Evolutionary conservation across 495 filamentous ascomycete genomes (phyloP), one percentile per base, ranked within the genome.

Genomic region (Penicillium odoratum): DNA sequence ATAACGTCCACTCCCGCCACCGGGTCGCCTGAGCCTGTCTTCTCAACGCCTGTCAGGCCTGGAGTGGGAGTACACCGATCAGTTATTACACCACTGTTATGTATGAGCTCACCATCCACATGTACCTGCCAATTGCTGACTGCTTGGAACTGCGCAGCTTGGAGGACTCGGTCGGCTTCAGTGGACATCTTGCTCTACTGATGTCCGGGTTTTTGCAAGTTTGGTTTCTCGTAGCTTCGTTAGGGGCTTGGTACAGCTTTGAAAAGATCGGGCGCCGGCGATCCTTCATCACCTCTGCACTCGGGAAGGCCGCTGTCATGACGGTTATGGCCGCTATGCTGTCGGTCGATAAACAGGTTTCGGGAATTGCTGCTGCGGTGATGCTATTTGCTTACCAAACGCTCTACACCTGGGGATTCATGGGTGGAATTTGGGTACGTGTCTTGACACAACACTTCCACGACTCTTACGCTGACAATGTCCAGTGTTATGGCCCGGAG

Each of bases 131-230:
- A 10, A 10, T 0, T n/a, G 36, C 36, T 40, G 11, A 40, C 15
- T 4, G 2, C 13, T 5, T 5, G n/a, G n/a, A n/a, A n/a, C n/a
- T n/a, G 6, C 36, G 4, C n/a, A 40, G 36, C 4, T 69, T 71
- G 25, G 55, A 69, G 33, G 48, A 60, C 28, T 66, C 57, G 3
- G 55, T 71, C 7, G 69, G 69, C 15, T 58, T 71, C 45, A 46
- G 26, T 28, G 33, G 51, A 7, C 52, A 68, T 33, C 46, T 68
- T 8, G 57, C 67, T 6, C 57, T 65, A 25, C 48, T 71, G 15
- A 60, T 71, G 56, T 67, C 65, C n/a, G 62, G 64, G 7, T 61
- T 66, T 9, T 56, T 69, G 10, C 69, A 71, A 38, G 61, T 69
- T 30, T 70, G 68, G 62, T 71, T 66, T 42, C 48, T 71, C 2